A percentile compares a stretch with the other conserved stretches of the same genome.
These are phyloP conservation scores for Emmonsiellopsis sp. DNA, from an alignment of 2,329 filamentous ascomycete genomes.

Conservation along the genomic window DNA sequence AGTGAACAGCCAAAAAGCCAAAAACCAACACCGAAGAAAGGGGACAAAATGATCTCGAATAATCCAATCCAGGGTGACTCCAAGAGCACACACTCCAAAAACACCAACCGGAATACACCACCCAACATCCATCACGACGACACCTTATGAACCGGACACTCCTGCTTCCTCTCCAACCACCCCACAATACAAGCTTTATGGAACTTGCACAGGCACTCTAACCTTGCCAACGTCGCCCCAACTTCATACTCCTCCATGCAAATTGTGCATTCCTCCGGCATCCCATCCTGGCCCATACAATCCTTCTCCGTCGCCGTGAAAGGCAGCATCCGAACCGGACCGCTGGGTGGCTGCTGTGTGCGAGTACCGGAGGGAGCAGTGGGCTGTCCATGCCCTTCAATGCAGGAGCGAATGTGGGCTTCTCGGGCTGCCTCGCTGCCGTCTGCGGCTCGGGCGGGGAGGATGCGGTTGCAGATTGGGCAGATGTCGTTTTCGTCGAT, in stretches of 20 bases:
- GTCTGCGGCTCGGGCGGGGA: conserved; percentile 30
- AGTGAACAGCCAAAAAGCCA: no score
- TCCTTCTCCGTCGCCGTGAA: conserved; percentile 57
- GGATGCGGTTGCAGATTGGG: conserved; percentile 34
- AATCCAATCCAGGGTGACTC: no score
- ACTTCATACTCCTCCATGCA: conserved; percentile 57
- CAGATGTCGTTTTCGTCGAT: conserved; percentile 38
- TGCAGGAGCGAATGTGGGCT: conserved; percentile 38
- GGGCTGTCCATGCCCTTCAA: conserved; percentile 23
- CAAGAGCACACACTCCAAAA: no score
- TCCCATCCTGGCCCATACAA: conserved; percentile 46
- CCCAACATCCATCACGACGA: conserved; percentile 11
- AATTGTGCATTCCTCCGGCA: conserved; percentile 51
- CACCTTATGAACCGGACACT: conserved; percentile 53
- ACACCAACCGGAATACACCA: neutral
- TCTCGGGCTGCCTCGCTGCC: conserved; percentile 35
- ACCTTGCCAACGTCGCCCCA: conserved; percentile 49
- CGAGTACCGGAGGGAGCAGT: neutral
- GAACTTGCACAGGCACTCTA: conserved; percentile 58
- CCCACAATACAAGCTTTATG: conserved; percentile 51
- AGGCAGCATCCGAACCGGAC: conserved; percentile 28
- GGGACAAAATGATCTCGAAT: no score
- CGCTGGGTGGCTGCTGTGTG: neutral
- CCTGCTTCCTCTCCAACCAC: conserved; percentile 52
- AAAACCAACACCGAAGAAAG: no score